Percentiles rank a stretch among this genome's conserved stretches.
Conservation (phyloP, 306 rosid species). For the Sphenostylis stenocarpa region DNA sequence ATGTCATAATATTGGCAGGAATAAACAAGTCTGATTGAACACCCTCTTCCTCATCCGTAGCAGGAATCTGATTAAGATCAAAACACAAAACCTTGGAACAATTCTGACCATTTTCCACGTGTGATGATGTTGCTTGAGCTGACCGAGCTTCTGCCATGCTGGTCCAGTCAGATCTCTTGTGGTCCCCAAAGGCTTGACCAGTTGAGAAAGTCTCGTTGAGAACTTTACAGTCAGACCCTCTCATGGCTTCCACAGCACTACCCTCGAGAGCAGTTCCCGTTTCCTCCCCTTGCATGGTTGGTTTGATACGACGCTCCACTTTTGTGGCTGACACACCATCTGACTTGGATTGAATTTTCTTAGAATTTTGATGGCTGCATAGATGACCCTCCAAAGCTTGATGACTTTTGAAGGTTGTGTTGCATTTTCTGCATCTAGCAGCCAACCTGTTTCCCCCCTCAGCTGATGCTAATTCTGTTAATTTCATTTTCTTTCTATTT, state of each 20-base stretch:
- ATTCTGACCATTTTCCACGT: background rate
- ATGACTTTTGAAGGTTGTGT: constrained; percentile 32
- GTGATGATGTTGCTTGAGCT: background rate
- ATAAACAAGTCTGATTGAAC: constrained; percentile 13
- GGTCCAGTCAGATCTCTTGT: constrained; percentile 30
- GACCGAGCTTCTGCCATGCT: constrained; percentile 15
- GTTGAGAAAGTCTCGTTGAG: constrained; percentile 20
- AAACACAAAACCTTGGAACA: constrained; percentile 22
- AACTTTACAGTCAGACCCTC: background rate
- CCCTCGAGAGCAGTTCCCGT: background rate
- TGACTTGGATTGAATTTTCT: constrained; percentile 7
- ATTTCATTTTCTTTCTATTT: background rate
- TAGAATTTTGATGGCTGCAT: constrained; percentile 39
- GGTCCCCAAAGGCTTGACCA: constrained; percentile 36
- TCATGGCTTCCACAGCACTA: background rate
- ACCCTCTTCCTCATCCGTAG: constrained; percentile 38
- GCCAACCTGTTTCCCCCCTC: background rate
- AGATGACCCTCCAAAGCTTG: constrained; percentile 58
- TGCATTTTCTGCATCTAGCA: constrained; percentile 40
- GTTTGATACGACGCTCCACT: background rate
- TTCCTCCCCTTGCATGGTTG: background rate
- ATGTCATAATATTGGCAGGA: background rate
- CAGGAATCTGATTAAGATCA: constrained; percentile 57
- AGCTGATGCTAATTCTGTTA: background rate
- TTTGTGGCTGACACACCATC: background rate